A percentile compares a stretch with the other conserved stretches of the same genome.
phyloP scores from a whole-genome alignment of 106 monocot genomes.

The Agapanthus africanus region DNA sequence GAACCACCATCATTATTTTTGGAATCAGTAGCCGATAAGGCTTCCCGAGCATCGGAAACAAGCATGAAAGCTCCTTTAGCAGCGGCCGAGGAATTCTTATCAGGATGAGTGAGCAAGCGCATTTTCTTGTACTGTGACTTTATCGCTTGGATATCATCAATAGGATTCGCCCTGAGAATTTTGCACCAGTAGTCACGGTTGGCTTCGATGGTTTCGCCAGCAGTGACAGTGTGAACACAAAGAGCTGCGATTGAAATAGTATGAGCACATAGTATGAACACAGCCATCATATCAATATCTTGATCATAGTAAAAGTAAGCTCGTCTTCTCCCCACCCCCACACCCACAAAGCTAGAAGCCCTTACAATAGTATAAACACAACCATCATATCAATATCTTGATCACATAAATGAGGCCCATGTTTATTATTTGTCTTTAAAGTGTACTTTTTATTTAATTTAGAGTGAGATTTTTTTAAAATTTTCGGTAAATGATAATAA shows the following conservation, averaged over 20 bases:
- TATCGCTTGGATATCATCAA: background rate
- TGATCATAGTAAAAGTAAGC: no score
- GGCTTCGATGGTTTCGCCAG: background rate
- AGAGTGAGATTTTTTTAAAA: no score
- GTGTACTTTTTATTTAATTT: no score
- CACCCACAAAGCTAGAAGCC: no score
- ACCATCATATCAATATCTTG: no score
- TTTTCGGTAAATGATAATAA: no score
- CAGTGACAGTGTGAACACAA: constrained; percentile 1
- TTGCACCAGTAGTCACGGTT: constrained; percentile 2
- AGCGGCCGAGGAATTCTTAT: constrained; percentile 3
- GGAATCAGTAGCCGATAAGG: background rate
- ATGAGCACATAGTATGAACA: no score
- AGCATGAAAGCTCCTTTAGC: constrained; percentile 15
- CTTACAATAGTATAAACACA: no score
- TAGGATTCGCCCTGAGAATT: background rate
- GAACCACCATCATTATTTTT: background rate
- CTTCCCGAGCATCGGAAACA: constrained; percentile 8
- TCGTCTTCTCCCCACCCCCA: no score
- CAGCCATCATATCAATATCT: no score
- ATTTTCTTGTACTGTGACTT: constrained; percentile 6
- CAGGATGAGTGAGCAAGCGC: constrained; percentile 12
- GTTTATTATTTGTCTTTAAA: no score
- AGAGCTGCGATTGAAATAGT: constrained; percentile 6
- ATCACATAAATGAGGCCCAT: no score